Evolutionary conservation across 1,284 basidiomycete genomes (phyloP).

Genomic region (Gomphus bonarii): DNA sequence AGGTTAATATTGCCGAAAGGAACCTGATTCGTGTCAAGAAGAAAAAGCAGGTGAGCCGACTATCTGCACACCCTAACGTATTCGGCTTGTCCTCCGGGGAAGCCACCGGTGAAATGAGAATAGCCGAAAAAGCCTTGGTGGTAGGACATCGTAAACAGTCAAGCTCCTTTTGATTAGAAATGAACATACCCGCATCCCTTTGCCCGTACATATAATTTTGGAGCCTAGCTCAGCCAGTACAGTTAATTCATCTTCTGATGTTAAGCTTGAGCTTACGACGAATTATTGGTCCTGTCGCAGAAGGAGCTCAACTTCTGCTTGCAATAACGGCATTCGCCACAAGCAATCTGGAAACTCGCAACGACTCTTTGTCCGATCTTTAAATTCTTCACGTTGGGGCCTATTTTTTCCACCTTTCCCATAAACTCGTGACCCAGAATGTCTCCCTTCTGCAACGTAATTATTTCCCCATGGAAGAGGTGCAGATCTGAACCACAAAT

Average conservation of each 20-base stretch:
- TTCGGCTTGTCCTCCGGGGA: slow-evolving; percentile 56
- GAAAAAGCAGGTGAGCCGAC: slow-evolving; percentile 15
- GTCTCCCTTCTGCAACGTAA: slow-evolving; percentile 60
- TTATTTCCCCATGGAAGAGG: slow-evolving; percentile 49
- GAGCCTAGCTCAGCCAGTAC: slow-evolving; percentile 24
- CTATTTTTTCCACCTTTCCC: slow-evolving; percentile 58
- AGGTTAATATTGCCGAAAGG: slow-evolving; percentile 65
- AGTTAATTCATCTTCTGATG: background rate
- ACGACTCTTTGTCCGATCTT: slow-evolving; percentile 61
- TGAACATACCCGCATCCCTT: slow-evolving; percentile 37
- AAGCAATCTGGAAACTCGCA: slow-evolving; percentile 69
- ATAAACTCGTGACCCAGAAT: slow-evolving; percentile 75
- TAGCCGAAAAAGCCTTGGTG: slow-evolving; percentile 53
- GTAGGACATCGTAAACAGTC: background rate
- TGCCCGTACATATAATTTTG: slow-evolving; percentile 62
- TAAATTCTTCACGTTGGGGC: slow-evolving; percentile 50
- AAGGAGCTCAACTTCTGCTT: slow-evolving; percentile 61
- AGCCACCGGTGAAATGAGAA: slow-evolving; percentile 66
- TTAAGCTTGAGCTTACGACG: slow-evolving; percentile 9
- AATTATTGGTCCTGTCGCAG: slow-evolving; percentile 61
- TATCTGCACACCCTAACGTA: slow-evolving; percentile 30
- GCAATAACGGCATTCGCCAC: slow-evolving; percentile 64
- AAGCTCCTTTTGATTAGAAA: background rate
- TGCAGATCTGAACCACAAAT: slow-evolving; percentile 66
- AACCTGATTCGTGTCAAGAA: slow-evolving; percentile 27